Evolutionary conservation across 2,329 filamentous ascomycete genomes (phyloP), one percentile per base, ranked within the genome.

Genomic region (Curvularia sp.): DNA sequence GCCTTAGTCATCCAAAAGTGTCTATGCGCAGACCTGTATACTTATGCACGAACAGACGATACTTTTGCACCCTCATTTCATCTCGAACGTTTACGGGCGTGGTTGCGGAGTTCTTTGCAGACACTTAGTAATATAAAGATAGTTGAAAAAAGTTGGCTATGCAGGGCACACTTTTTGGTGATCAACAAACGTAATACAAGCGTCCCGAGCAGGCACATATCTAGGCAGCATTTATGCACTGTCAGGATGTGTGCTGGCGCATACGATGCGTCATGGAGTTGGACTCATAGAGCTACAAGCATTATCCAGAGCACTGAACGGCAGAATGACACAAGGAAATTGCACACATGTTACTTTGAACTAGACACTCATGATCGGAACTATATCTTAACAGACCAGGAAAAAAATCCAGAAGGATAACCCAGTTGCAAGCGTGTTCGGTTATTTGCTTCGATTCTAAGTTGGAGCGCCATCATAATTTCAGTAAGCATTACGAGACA

Each of bases 401-500:
- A 24, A 24, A 24, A 24, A 24, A 24, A 24, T 24, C 22, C 22
- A 3, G 22, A 24, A 24, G 22, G 4, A 24, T 24, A 24, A 24
- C 2, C 4, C 22, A 4, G 22, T 1, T 24, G 22, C 22, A 24
- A 24, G 22, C 4, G 3, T 24, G 22, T 4, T 5, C 6, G 2
- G 6, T 28, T 80, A 82, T 77, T 18, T 7, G 15, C n/a, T 8
- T 38, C n/a, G 3, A 88, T 65, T 73, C 69, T 15, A 79, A 79
- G 66, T 75, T 69, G 13, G 78, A 77, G 7, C 73, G 79, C 13
- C 80, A 77, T 53, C 70, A 72, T 7, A 72, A 67, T 0, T 92
- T 93, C 73, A 79, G 94, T 24, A 82, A 0, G 4, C 22, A 48
- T 33, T 57, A 54, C 13, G 49, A 47, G 24, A 46, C 18, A 24